Conservation (phyloP, 164 flowering plant genomes). For the Taxillus chinensis region DNA sequence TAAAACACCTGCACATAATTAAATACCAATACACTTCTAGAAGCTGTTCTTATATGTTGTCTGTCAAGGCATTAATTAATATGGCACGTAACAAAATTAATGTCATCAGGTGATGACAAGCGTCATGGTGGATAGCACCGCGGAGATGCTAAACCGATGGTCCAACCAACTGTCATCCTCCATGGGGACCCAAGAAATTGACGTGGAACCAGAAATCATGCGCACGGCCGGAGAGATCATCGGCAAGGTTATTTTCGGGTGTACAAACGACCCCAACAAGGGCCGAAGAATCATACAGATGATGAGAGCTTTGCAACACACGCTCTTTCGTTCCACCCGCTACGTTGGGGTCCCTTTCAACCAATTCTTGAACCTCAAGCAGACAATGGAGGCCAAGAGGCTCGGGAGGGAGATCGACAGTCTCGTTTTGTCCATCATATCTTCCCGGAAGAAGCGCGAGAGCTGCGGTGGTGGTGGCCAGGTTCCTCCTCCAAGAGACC, state of each 20-base stretch:
- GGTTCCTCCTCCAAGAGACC: constrained; percentile 18
- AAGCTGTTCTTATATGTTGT: no score
- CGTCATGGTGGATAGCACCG: constrained; percentile 62
- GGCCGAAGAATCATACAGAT: constrained; percentile 46
- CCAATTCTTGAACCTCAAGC: constrained; percentile 30
- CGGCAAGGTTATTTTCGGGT: constrained; percentile 68
- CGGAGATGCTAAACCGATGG: constrained; percentile 60
- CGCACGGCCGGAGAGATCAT: constrained; percentile 61
- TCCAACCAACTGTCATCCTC: constrained; percentile 22
- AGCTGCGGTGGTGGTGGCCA: background rate
- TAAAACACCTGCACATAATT: no score
- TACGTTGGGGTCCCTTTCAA: constrained; percentile 75
- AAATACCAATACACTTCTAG: no score
- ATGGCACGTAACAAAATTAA: no score
- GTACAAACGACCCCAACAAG: constrained; percentile 27
- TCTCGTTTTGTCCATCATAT: constrained; percentile 45
- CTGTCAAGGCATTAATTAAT: no score
- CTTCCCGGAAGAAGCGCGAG: constrained; percentile 18
- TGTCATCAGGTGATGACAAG: constrained; percentile 45
- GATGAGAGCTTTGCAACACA: constrained; percentile 47
- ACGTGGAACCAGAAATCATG: constrained; percentile 48
- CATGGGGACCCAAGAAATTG: constrained; percentile 36
- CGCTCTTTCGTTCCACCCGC: constrained; percentile 52
- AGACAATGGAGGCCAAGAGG: constrained; percentile 33
- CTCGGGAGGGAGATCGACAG: constrained; percentile 69